Evolutionary conservation across 1,284 basidiomycete genomes (phyloP), one percentile per base, ranked within the genome.

Genomic region (Irpex rosettiformis): DNA sequence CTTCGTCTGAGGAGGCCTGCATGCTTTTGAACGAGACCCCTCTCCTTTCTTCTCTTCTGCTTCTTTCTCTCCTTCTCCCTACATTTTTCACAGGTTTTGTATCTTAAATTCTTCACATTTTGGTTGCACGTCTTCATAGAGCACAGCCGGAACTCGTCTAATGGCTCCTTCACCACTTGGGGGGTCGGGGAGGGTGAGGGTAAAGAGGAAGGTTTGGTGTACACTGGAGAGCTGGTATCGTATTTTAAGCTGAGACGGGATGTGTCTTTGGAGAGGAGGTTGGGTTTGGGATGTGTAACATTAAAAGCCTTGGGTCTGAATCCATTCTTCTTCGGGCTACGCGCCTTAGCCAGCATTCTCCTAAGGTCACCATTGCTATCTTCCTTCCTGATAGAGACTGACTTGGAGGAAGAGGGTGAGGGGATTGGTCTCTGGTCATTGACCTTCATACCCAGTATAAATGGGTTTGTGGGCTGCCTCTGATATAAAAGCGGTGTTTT

Each of bases 251-350:
- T n/a, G n/a, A 37, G 16, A 37, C 16, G 33, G 7, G 33, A 37
- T 6, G 33, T 37, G 7, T 37, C 33, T 16, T 37, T 37, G 33
- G 33, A 7, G 16, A 37, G 33, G 33, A 16, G 6, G 33, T 16
- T 7, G 11, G 48, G 11, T 8, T 18, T 28, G 6, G 48, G 48
- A n/a, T 13, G 16, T 10, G 48, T 28, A 28, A 4, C 13, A 3
- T 51, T 24, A 4, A 51, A 2, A 10, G 43, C 22, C 27, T 29
- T 29, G 8, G 25, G 48, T 22, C 22, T 51, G 24, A 51, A 27
- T 5, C 48, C 48, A 18, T 51, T 51, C 48, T 51, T 51, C 48
- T 51, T 51, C 24, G 48, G 48, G 18, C 48, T 51, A 25, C 48
- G 48, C 6, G 48, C 48, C 27, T 51, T 51, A 2, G 22, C 16